Evolutionary conservation across 2,329 filamentous ascomycete genomes (phyloP).

Genomic region (Alternaria viburni): DNA sequence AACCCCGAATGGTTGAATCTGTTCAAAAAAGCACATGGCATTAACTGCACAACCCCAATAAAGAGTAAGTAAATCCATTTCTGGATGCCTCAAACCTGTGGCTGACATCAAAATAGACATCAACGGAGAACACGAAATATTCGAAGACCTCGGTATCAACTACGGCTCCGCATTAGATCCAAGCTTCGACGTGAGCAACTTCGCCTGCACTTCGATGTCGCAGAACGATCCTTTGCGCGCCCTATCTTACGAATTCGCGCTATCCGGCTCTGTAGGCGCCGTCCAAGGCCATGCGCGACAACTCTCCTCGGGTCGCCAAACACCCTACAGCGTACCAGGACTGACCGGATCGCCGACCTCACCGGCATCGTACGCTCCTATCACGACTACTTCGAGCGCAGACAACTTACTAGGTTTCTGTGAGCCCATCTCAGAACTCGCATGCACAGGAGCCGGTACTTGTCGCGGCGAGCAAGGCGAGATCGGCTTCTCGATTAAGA

Average conservation of each 20-base stretch:
- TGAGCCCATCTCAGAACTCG: conserved; percentile 29
- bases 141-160: conserved; percentile 44
- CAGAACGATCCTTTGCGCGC: conserved; percentile 19
- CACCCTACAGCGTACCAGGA: conserved; percentile 19
- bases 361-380: conserved; percentile 13
- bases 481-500: conserved; percentile 16
- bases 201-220: conserved; percentile 17
- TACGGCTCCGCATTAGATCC: conserved; percentile 28
- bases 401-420: conserved; percentile 14
- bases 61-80: conserved; percentile 5
- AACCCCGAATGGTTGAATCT: conserved; percentile 56
- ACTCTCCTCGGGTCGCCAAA: conserved; percentile 21
- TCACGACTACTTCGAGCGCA: conserved; percentile 12
- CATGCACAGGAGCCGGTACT: conserved; percentile 16
- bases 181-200: conserved; percentile 40
- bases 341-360: conserved; percentile 27
- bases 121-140: conserved; percentile 30
- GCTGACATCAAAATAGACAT: conserved; percentile 10
- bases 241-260: conserved; percentile 32
- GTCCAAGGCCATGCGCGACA: conserved; percentile 21
- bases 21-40: conserved; percentile 58
- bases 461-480: conserved; percentile 36
- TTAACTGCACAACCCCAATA: conserved; percentile 25
- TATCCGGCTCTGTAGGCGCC: conserved; percentile 29
- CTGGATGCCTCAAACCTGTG: background rate